Base-by-base conservation (phyloP, 1,284 basidiomycete species). In the Sporisorium reilianum region DNA sequence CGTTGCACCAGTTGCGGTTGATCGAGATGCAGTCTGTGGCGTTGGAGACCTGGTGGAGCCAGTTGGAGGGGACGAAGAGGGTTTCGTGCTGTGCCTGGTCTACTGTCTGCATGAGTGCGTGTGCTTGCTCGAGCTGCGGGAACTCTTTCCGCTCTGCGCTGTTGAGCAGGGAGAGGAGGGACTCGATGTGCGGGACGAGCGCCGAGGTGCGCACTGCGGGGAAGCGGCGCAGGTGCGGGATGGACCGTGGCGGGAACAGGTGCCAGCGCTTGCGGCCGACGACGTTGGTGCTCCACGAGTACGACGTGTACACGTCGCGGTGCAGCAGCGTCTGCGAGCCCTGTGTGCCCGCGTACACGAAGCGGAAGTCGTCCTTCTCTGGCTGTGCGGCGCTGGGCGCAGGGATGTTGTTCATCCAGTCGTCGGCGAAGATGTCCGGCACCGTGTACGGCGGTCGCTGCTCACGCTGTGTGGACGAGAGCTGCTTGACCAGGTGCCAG, bases 201-300 rank as follows among this genome's bases (percentile, higher is more conserved):
- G 79, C 64, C 1, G 82, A 81, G 2, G 83, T 84, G 2, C 50
- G 30, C 0, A 64, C 46, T 0, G 68, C 72, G 12, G 81, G 81
- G 62, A 86, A 73, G 6, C 83, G 77, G 1, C 80, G 80, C 11
- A 87, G 64, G 22, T 74, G 46, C 11, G 79, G 74, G 0, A 85
- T 77, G 12, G 76, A 63, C 0, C 74, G 77, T 0, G 89, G 88
- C 8, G 87, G 87, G 62, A 88, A 88, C 5, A 89, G 77, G 80
- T 86, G 86, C 89, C 89, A 89, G 8, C 84, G 59, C 70, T 89
- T 89, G 8, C 85, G 77, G 0, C 89, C 89, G 18, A 87, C 84
- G 6, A 89, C 78, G 74, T 89, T 89, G 3, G 88, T 88, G 6
- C 87, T 88, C 87, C 88, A 89, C 18, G 87, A 88, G 77, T 89